Conservation (phyloP, 108 stramenopile species). For the Cyclotella baltica region DNA sequence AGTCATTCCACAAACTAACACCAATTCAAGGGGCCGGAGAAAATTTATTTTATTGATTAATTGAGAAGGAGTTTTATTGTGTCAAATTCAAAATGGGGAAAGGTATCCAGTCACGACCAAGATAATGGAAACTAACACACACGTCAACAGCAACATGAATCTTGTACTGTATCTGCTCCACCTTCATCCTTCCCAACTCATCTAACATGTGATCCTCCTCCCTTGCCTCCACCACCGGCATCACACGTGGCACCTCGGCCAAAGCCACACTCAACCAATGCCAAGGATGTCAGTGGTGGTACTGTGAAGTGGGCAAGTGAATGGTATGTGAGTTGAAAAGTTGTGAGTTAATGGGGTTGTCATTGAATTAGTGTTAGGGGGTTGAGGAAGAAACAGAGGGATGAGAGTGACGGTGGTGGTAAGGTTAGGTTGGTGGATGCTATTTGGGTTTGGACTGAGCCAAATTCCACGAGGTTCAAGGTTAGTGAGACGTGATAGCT, state of each 20-base stretch:
- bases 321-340: conserved; percentile 94
- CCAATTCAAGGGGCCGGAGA: too few species aligned
- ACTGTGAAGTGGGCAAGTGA: conserved; percentile 92
- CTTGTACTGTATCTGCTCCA: conserved; percentile 96
- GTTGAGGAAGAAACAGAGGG: conserved; percentile 64
- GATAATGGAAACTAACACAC: not conserved
- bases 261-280: conserved; percentile 96
- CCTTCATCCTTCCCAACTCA: conserved; percentile 93
- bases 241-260: conserved; percentile 95
- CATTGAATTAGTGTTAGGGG: conserved; percentile 93
- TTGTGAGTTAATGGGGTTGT: conserved; percentile 96
- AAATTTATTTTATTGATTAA: too few species aligned
- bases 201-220: conserved; percentile 97
- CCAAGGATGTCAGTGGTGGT: conserved; percentile 95
- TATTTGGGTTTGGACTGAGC: conserved; percentile 99
- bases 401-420: conserved; percentile 50
- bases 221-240: conserved; percentile 92
- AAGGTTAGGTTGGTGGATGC: conserved; percentile 96
- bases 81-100: too few species aligned
- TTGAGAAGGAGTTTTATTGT: too few species aligned
- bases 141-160: conserved; percentile 69
- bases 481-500: not conserved
- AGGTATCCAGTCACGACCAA: too few species aligned
- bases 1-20: too few species aligned
- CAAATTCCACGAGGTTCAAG: conserved; percentile 97